A percentile compares a stretch with the other conserved stretches of the same genome.
Evolutionary conservation across 345 rosid genomes (phyloP).

Genomic region (Citrus cavaleriei): DNA sequence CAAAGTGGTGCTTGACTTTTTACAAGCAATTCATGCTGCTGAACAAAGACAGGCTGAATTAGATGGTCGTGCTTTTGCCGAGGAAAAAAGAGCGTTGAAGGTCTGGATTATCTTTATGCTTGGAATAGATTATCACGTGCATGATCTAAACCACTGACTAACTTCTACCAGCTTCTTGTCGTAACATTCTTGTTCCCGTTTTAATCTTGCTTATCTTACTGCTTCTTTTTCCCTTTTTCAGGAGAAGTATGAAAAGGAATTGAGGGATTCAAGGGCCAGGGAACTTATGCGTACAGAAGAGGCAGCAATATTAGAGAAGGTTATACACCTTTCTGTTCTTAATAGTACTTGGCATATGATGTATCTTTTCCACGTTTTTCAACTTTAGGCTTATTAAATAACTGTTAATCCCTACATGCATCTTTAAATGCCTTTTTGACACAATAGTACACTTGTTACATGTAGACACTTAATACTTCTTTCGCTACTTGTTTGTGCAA

Average conservation of each 20-base stretch:
- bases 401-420: background rate
- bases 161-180: background rate
- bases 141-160: background rate
- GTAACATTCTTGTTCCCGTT: background rate
- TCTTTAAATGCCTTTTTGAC: background rate
- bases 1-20: conserved; percentile 70
- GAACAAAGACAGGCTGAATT: conserved; percentile 85
- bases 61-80: conserved; percentile 75
- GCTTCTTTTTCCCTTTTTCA: conserved; percentile 20
- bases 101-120: conserved; percentile 27
- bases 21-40: conserved; percentile 87
- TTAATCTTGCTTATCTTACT: conserved; percentile 3
- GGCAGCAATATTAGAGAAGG: conserved; percentile 97
- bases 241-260: conserved; percentile 88
- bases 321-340: conserved; percentile 21
- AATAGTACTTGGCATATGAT: background rate
- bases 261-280: conserved; percentile 86
- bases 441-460: background rate
- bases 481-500: background rate
- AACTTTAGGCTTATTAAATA: background rate
- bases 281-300: conserved; percentile 94
- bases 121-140: conserved; percentile 6
- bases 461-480: background rate
- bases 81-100: conserved; percentile 72
- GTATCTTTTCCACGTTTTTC: background rate